A percentile compares a stretch with the other conserved stretches of the same genome.
phyloP scores from a whole-genome alignment of 306 rosid genomes.

The Morella rubra region DNA sequence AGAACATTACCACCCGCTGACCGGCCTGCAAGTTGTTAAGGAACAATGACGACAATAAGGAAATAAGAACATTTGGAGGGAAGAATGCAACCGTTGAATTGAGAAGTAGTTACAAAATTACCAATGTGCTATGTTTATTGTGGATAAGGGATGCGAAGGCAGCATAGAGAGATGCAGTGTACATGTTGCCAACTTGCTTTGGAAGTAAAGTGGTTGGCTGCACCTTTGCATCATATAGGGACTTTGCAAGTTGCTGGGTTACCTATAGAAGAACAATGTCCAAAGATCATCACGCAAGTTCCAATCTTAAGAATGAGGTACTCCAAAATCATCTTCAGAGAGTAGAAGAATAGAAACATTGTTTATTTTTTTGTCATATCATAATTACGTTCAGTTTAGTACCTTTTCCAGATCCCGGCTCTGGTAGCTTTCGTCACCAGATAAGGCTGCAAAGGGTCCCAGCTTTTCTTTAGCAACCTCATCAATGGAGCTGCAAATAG shows the following conservation, averaged over 20 bases:
- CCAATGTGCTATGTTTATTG: constrained; percentile 72
- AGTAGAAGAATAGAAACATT: not conserved
- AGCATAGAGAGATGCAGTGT: constrained; percentile 98
- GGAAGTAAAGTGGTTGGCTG: constrained; percentile 91
- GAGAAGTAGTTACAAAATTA: constrained; percentile 32
- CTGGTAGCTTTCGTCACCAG: constrained; percentile 86
- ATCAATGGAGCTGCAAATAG: constrained; percentile 66
- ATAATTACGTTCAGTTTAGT: not conserved
- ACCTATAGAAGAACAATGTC: constrained; percentile 45
- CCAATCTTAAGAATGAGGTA: not conserved
- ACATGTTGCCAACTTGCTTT: constrained; percentile 98
- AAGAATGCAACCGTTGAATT: constrained; percentile 9
- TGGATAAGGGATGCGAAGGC: constrained; percentile 92
- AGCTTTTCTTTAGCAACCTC: constrained; percentile 76
- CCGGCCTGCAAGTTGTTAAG: constrained; percentile 57
- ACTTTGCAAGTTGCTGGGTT: constrained; percentile 87
- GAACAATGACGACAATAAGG: constrained; percentile 26
- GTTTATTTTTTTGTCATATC: too few species aligned
- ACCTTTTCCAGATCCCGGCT: constrained; percentile 99
- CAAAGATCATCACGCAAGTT: constrained; percentile 16
- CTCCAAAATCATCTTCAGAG: not conserved
- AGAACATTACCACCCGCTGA: constrained; percentile 74
- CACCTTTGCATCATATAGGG: constrained; percentile 78
- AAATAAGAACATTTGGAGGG: constrained; percentile 7
- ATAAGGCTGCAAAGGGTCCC: constrained; percentile 62